Conservation (phyloP, 2,329 filamentous ascomycete genomes). For the Calonectria pseudoreteaudii region DNA sequence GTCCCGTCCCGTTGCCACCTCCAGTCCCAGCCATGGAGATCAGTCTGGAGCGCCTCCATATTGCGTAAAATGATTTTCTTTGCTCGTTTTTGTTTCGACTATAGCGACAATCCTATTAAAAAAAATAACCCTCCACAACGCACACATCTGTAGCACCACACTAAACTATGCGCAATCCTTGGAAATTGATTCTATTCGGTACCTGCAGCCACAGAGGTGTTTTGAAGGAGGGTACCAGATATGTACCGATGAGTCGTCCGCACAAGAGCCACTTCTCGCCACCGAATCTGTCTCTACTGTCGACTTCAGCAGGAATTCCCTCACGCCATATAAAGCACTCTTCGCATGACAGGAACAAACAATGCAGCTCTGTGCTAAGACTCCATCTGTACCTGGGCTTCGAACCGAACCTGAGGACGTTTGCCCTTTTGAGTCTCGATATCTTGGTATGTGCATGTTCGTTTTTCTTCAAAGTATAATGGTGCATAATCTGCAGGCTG, state of each 20-base stretch:
- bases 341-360: neutral
- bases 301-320: conserved; percentile 15
- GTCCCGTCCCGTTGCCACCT: conserved; percentile 21
- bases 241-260: neutral
- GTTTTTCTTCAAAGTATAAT: neutral
- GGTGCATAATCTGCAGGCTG: neutral
- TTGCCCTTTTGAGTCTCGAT: no score
- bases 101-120: neutral
- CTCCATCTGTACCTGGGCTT: neutral
- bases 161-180: neutral
- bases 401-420: neutral
- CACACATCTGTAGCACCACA: neutral
- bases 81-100: neutral
- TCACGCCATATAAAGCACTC: conserved; percentile 1
- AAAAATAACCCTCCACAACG: neutral
- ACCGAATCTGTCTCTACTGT: neutral
- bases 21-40: neutral
- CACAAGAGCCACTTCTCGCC: neutral
- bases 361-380: neutral
- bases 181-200: conserved; percentile 14
- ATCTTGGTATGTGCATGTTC: neutral
- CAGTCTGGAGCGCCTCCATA: neutral
- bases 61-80: neutral
- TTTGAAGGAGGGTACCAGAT: neutral
- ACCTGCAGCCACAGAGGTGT: conserved; percentile 21